Evolutionary conservation across 2,329 filamentous ascomycete genomes (phyloP).

Genomic region (Hypoxylon rubiginosum): DNA sequence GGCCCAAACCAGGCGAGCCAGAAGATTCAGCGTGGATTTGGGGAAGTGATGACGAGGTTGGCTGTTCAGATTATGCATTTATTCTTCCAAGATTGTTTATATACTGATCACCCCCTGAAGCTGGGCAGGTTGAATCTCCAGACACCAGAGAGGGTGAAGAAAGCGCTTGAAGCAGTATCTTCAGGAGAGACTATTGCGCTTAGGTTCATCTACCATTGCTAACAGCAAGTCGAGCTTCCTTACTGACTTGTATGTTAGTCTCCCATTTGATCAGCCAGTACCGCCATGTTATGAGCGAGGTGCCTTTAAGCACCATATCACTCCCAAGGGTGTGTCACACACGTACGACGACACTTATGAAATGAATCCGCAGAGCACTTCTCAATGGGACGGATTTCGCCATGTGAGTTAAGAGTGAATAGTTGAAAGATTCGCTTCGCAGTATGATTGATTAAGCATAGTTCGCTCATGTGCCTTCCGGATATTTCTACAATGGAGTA

Average conservation of each 20-base stretch:
- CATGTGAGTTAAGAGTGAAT: conserved; percentile 22
- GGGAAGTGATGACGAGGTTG: conserved; percentile 33
- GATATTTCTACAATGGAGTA: conserved; percentile 36
- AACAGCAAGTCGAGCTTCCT: not conserved
- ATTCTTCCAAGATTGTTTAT: not conserved
- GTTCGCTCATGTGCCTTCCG: conserved; percentile 30
- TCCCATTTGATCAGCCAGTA: conserved; percentile 29
- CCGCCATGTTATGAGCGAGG: conserved; percentile 26
- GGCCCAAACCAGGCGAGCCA: conserved; percentile 30
- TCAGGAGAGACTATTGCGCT: conserved; percentile 31
- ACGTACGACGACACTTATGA: conserved; percentile 35
- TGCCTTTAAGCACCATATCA: conserved; percentile 32
- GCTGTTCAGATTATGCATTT: not conserved
- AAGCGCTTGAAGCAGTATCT: conserved; percentile 25
- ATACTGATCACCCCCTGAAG: conserved; percentile 10
- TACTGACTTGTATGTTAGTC: conserved; percentile 22
- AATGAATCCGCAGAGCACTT: conserved; percentile 37
- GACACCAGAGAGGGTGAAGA: conserved; percentile 38
- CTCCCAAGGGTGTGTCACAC: not conserved
- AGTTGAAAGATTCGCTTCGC: not conserved
- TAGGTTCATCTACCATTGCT: conserved; percentile 7
- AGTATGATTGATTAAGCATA: conserved; percentile 1
- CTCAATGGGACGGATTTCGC: conserved; percentile 39
- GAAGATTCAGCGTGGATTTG: conserved; percentile 40
- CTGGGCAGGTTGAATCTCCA: conserved; percentile 36